A percentile compares a stretch with the other conserved stretches of the same genome.
phyloP scores from a whole-genome alignment of 495 filamentous ascomycete species.

The Aspergillus sparsus region DNA sequence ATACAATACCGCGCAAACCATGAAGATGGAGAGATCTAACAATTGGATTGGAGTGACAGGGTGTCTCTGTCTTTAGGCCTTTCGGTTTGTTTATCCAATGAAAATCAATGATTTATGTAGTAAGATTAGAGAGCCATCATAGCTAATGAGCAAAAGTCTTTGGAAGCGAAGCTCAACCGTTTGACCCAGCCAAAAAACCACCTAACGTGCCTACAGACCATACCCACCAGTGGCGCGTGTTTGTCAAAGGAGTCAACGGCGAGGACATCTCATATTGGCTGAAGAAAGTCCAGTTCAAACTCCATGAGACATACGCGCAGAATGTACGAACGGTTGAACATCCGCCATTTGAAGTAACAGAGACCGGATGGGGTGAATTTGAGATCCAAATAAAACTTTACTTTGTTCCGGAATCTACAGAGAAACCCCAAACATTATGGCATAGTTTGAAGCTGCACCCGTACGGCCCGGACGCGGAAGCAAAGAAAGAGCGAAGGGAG shows the following conservation, averaged over 20 bases:
- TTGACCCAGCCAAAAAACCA: slow-evolving; percentile 69
- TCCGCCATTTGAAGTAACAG: slow-evolving; percentile 79
- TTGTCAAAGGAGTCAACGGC: slow-evolving; percentile 81
- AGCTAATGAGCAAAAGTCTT: slow-evolving; percentile 53
- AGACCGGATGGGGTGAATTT: slow-evolving; percentile 98
- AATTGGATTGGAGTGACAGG: slow-evolving; percentile 40
- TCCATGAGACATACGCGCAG: slow-evolving; percentile 93
- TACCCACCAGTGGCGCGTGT: slow-evolving; percentile 94
- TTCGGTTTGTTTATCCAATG: slow-evolving; percentile 52
- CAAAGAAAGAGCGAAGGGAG: slow-evolving; percentile 63
- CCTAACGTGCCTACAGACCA: slow-evolving; percentile 66
- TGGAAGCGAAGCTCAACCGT: slow-evolving; percentile 74
- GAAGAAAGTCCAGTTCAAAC: slow-evolving; percentile 95
- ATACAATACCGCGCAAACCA: no score
- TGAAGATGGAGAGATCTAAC: slow-evolving; percentile 21
- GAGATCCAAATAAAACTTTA: slow-evolving; percentile 90
- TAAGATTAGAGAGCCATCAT: not conserved
- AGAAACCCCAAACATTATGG: slow-evolving; percentile 89
- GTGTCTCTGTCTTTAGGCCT: slow-evolving; percentile 71
- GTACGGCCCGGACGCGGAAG: slow-evolving; percentile 78
- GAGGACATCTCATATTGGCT: slow-evolving; percentile 93
- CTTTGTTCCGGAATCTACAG: slow-evolving; percentile 78
- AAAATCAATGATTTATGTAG: not conserved
- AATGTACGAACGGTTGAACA: slow-evolving; percentile 75
- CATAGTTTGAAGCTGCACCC: slow-evolving; percentile 90